A percentile compares a stretch with the other conserved stretches of the same genome.
Evolutionary conservation across 495 filamentous ascomycete genomes (phyloP).

Genomic region (Podospora comata): DNA sequence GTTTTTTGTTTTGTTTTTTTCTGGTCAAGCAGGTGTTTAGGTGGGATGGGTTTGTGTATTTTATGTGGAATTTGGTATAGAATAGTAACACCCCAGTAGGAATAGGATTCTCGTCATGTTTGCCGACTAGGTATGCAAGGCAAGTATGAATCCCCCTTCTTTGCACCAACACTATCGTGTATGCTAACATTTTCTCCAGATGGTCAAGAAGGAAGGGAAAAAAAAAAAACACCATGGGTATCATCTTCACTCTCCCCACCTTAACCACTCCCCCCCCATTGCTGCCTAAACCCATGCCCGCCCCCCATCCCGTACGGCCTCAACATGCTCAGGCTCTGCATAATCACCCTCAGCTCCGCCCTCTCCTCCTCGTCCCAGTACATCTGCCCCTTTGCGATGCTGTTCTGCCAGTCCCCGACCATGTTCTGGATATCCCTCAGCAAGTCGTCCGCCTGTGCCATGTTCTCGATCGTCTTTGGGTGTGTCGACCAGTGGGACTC

Average conservation of each 20-base stretch:
- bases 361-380: constrained; percentile 21
- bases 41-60: background rate
- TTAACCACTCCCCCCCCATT: background rate
- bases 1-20: background rate
- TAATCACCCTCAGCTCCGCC: constrained; percentile 11
- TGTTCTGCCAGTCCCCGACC: constrained; percentile 9
- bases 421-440: constrained; percentile 19
- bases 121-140: background rate
- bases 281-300: background rate
- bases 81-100: background rate
- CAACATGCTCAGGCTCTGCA: background rate
- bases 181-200: background rate
- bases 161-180: background rate
- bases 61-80: background rate
- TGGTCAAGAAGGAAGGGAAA: background rate
- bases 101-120: background rate
- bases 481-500: constrained; percentile 13
- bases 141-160: background rate
- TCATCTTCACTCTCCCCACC: background rate
- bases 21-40: background rate
- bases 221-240: background rate
- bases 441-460: constrained; percentile 13
- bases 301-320: constrained; percentile 9
- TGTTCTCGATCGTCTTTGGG: constrained; percentile 3
- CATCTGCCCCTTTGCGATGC: background rate